Conservation (phyloP, 2,329 filamentous ascomycete species). For the Pseudodiploospora longispora region DNA sequence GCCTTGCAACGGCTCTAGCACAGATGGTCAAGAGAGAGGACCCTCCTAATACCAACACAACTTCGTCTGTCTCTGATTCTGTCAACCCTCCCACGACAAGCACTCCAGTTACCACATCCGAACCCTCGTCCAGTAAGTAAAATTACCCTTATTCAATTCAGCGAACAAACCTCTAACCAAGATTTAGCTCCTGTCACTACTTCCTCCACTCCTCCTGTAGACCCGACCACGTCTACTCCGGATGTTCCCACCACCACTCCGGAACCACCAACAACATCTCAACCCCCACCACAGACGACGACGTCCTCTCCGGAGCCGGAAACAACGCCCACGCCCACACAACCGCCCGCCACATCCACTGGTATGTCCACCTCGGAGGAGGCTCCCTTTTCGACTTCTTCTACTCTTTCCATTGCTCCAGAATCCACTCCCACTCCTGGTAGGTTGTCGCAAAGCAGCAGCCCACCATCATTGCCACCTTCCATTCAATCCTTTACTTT, state of each 20-base stretch:
- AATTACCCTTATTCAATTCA: background rate
- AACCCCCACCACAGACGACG: constrained; percentile 6
- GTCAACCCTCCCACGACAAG: constrained; percentile 3
- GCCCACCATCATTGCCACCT: too few relatives aligned
- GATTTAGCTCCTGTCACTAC: background rate
- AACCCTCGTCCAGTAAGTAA: too few relatives aligned
- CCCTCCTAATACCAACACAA: constrained; percentile 23
- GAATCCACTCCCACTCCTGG: constrained; percentile 22
- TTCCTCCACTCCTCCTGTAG: background rate
- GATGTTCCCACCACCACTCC: constrained; percentile 5
- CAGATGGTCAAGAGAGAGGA: constrained; percentile 56
- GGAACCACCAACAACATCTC: constrained; percentile 2
- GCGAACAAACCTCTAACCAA: background rate
- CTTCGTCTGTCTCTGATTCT: constrained; percentile 11
- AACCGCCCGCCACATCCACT: constrained; percentile 8
- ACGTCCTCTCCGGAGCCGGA: constrained; percentile 8
- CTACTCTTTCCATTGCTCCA: constrained; percentile 18
- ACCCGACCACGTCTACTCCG: constrained; percentile 9
- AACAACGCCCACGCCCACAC: constrained; percentile 5
- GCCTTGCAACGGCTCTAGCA: constrained; percentile 54
- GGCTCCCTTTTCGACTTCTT: constrained; percentile 22
- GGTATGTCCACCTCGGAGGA: constrained; percentile 20
- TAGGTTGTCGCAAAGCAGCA: constrained; percentile 22
- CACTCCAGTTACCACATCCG: background rate
- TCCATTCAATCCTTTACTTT: constrained; percentile 11